These are phyloP conservation scores for Gentiana straminea DNA, from an alignment of 257 asterid genomes.

Conservation along the genomic window DNA sequence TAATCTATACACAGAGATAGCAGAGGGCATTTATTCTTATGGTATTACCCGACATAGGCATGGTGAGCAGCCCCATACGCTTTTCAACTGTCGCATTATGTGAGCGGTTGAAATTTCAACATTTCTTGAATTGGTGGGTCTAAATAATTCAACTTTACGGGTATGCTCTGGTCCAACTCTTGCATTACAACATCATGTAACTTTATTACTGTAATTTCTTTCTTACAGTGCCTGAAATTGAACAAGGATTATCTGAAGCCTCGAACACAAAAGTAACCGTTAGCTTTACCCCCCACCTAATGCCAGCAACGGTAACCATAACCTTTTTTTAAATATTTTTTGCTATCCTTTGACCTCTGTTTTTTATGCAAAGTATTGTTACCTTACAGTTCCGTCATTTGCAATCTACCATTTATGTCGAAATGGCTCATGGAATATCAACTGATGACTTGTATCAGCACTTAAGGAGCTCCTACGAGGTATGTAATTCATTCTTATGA, in stretches of 20 bases:
- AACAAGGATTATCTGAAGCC: conserved; percentile 89
- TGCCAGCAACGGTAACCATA: conserved; percentile 69
- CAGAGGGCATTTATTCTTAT: conserved; percentile 90
- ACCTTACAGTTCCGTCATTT: conserved; percentile 76
- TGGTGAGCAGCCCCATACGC: conserved; percentile 40
- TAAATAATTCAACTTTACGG: too few relatives aligned
- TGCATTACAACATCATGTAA: neutral
- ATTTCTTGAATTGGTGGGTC: too few relatives aligned
- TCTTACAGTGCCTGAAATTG: conserved; percentile 87
- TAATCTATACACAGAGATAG: conserved; percentile 88
- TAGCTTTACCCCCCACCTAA: conserved; percentile 95
- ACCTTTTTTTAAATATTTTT: neutral
- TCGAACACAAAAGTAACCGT: conserved; percentile 71
- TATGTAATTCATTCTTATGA: conserved; percentile 6
- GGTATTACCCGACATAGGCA: conserved; percentile 89
- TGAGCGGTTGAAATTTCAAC: neutral
- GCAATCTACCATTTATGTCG: conserved; percentile 93
- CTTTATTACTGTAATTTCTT: conserved; percentile 1
- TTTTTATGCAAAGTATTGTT: neutral
- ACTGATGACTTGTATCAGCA: conserved; percentile 58
- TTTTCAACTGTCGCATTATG: neutral
- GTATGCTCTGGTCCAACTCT: neutral
- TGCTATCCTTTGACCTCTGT: neutral
- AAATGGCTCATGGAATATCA: conserved; percentile 72
- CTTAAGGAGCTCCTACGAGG: conserved; percentile 57